Base-by-base conservation (phyloP, 768 basidiomycete species). In the Pleurotus platypus region DNA sequence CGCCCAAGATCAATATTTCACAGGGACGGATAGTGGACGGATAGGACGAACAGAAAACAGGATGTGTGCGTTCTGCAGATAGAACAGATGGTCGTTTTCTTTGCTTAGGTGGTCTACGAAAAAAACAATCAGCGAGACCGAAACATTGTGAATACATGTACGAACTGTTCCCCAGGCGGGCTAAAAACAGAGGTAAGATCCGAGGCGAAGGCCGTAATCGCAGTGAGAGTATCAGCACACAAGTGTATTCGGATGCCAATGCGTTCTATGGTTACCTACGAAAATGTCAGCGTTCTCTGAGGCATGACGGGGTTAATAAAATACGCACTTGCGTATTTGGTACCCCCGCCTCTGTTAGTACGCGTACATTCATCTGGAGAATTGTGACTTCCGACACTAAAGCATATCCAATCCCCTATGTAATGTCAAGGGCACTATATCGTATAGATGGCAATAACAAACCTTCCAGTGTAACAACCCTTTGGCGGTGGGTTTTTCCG, bases 201-300 rank as follows among this genome's bases (percentile, higher is more conserved):
- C 20, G 72, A 67, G 30, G 78, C 75, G 63, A 92, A 83, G 4
- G 78, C 75, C 0, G 78, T 72, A 26, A 93, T 69, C 1, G 83
- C 81, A 5, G 75, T 70, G 55, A 87, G 70, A 1, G 90, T 89
- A 67, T 94, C 92, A 9, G 92, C 91, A 64, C 90, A 92, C 22
- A 92, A 75, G 65, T 89, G 86, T 45, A 91, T 61, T 40, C 77
- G 77, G 4, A 92, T 67, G 15, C 71, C 72, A 37, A 84, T 70
- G 12, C 72, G 76, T 51, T 84, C 76, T 22, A 90, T 67, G n/a
- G 71, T 62, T 20, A 89, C 70, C 91, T 92, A 54, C 42, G 43
- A 43, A 13, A 40, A 38, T 40, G 40, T 45, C 24, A 9, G 35
- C 22, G 57, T 16, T 35, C 57, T 40, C 30, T 42, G 15, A 15